Base-by-base conservation (phyloP, 1,284 basidiomycete species). In the Ganoderma lingzhi region DNA sequence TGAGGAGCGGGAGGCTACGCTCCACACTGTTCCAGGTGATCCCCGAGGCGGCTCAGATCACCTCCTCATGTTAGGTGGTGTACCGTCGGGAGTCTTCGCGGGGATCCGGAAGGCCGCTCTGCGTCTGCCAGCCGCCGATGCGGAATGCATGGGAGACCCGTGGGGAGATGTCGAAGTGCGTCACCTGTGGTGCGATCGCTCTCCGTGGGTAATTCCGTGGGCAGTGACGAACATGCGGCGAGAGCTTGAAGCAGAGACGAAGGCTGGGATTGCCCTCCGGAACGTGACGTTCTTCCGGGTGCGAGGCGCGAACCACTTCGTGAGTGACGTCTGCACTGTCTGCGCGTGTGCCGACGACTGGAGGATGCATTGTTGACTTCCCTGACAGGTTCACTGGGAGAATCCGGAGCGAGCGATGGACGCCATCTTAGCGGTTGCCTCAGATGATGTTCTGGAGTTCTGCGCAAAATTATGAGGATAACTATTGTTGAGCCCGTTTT, bases 101-200 rank as follows among this genome's bases (percentile, higher is more conserved):
- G 6, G 5, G 37, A n/a, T 61, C 23, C 39, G 59, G 14, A 44
- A 61, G 59, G n/a, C n/a, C 39, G 59, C 59, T 1, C 39, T 61
- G 37, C 59, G 59, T n/a, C 39, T 61, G 3, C 59, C 59, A 30
- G 39, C 42, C 15, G 17, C 32, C 23, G 35, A 58, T 8, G 32
- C 37, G 2, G 28, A 32, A 4, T 32, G 14, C 6, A 65, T 51
- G 15, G 70, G 63, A 19, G 60, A 58, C 44, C 59, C 69, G n/a
- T 69, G 67, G 69, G 30, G 60, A 6, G 35, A 56, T 2, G 67
- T 70, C 35, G 66, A 71, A 44, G 62, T 73, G 3, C 65, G 69
- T 9, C 59, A 65, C 3, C 12, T 73, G 58, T 73, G 69, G 72
- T 55, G 67, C 64, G 68, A 71, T 39, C 61, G 37, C 14, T 69